Conservation (phyloP, 495 filamentous ascomycete genomes). For the Penicillium robsamsonii region DNA sequence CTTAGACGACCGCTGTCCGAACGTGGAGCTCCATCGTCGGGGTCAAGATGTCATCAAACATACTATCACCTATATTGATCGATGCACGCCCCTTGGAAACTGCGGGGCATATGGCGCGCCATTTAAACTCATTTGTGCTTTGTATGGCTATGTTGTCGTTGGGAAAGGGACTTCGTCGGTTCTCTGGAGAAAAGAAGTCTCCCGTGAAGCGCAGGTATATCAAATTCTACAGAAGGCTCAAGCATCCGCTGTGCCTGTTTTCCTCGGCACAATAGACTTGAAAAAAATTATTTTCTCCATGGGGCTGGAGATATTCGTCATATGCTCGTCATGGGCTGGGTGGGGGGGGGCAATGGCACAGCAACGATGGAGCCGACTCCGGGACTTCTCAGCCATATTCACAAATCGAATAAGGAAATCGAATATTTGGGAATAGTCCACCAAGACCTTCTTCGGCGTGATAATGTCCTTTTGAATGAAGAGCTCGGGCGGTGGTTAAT, state of each 20-base stretch:
- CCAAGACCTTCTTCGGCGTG: slow-evolving; percentile 23
- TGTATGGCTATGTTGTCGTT: too few species aligned
- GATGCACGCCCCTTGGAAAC: too few species aligned
- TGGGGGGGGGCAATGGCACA: slow-evolving; percentile 29
- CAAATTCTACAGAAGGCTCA: slow-evolving; percentile 33
- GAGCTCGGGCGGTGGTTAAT: slow-evolving; percentile 31
- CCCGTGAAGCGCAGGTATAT: slow-evolving; percentile 44
- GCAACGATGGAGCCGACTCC: background rate
- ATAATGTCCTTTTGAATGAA: slow-evolving; percentile 33
- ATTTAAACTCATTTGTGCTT: too few species aligned
- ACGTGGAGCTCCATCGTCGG: slow-evolving; percentile 34
- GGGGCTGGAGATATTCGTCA: slow-evolving; percentile 40
- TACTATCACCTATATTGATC: too few species aligned
- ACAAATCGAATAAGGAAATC: slow-evolving; percentile 22
- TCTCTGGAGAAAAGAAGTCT: slow-evolving; percentile 35
- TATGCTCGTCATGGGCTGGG: slow-evolving; percentile 48
- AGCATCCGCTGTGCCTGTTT: slow-evolving; percentile 39
- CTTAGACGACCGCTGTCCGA: slow-evolving; percentile 44
- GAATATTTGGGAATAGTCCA: slow-evolving; percentile 21
- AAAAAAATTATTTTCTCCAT: slow-evolving; percentile 35
- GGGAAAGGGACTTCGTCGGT: too few species aligned
- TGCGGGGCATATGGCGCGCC: too few species aligned
- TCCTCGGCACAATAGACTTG: slow-evolving; percentile 44
- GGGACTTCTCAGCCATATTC: background rate
- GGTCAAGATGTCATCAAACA: slow-evolving; percentile 6